These are phyloP conservation scores for Boletus rubescentipes DNA, from an alignment of 768 basidiomycete species.

Conservation along the genomic window DNA sequence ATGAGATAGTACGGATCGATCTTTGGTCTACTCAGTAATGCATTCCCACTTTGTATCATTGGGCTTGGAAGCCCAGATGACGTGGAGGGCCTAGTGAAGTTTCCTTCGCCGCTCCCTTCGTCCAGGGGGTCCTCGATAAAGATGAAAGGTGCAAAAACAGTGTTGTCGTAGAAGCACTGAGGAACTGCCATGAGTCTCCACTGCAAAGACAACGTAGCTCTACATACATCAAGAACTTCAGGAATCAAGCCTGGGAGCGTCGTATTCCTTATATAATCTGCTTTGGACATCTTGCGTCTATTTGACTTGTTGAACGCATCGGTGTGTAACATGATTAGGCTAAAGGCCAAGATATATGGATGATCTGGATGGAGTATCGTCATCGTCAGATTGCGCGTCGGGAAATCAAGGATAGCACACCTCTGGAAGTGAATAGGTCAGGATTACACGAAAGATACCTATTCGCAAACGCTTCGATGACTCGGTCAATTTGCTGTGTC, in stretches of 20 bases:
- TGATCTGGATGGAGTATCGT: conserved; percentile 55
- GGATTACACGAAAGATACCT: conserved; percentile 85
- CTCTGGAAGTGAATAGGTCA: conserved; percentile 72
- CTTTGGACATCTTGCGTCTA: conserved; percentile 95
- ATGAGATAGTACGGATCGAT: conserved; percentile 94
- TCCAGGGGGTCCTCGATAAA: conserved; percentile 92
- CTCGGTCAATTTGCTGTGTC: conserved; percentile 97
- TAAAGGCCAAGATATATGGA: conserved; percentile 95
- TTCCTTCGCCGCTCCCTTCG: conserved; percentile 47
- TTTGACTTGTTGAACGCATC: conserved; percentile 98
- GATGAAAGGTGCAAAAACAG: conserved; percentile 93
- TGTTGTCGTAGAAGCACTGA: conserved; percentile 96
- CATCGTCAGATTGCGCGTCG: background rate
- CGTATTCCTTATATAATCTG: conserved; percentile 93
- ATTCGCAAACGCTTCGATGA: conserved; percentile 91
- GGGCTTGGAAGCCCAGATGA: conserved; percentile 31
- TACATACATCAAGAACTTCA: conserved; percentile 81
- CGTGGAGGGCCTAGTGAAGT: conserved; percentile 40
- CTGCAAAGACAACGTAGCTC: background rate
- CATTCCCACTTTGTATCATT: conserved; percentile 33
- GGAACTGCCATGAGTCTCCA: conserved; percentile 1
- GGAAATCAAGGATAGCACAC: conserved; percentile 38
- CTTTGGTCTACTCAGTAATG: conserved; percentile 58
- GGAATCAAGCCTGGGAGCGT: conserved; percentile 77
- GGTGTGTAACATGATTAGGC: conserved; percentile 97